Base-by-base conservation (phyloP, 139 green algal genomes). In the Micromonas commoda region DNA sequence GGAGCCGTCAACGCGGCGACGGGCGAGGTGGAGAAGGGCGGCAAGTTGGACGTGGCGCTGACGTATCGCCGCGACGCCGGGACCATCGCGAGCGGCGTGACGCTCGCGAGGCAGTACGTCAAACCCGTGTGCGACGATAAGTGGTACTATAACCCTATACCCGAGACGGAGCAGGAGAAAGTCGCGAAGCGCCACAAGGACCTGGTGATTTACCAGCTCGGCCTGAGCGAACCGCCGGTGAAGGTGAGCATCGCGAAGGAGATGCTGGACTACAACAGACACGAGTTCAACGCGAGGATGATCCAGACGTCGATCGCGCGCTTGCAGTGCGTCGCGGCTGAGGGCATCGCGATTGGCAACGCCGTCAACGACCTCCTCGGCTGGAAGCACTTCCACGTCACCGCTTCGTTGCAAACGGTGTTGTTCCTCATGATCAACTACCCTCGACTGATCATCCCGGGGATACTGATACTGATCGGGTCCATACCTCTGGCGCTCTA, bases 371-470 rank as follows among this genome's bases (percentile, higher is more conserved):
- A 54, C 28, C 16, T 51, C 16, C 28, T 73, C 1, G 31, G 31
- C 1, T 73, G 66, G 66, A 35, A 73, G 4, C 53, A 33, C 2
- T 60, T 73, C 29, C 66, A 33, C 9, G 1, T 73, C 3, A 73
- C 66, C 4, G 66, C 33, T 26, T 73, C 53, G 16, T 20, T 35
- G 66, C 66, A 73, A 4, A 24, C 24, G 31, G 3, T 73, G 13
- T 38, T 73, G 31, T 33, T 73, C 34, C n/a, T 73, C n/a, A 24
- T 39, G 31, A 73, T 73, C 28, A 24, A 73, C 29, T 35, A 73
- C 29, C 66, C 66, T 2, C n/a, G 53, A 19, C 20, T 16, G 31
- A 60, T 73, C 3, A 2, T 73, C 1, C 66, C 66, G 19, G 31
- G n/a, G 13, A 26, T 73, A 2, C 33, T 39, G 23, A 29, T 73